These are phyloP conservation scores for Boletus edulis DNA, from an alignment of 768 basidiomycete species.

Conservation along the genomic window DNA sequence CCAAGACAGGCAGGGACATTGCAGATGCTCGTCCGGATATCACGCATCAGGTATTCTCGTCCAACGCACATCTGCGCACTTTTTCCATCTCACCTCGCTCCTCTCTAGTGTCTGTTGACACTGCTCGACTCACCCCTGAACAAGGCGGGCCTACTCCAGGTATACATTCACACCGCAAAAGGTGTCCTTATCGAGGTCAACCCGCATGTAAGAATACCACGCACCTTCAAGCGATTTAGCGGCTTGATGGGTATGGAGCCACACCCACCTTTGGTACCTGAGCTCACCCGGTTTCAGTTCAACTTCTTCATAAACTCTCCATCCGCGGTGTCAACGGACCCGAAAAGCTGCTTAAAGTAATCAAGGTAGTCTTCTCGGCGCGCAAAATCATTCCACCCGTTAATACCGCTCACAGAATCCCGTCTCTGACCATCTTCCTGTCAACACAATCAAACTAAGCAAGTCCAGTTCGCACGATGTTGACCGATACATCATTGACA, in stretches of 20 bases:
- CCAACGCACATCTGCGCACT: not conserved
- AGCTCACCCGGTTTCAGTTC: constrained; percentile 52
- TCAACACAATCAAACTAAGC: constrained; percentile 96
- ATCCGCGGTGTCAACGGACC: constrained; percentile 96
- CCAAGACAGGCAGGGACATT: constrained; percentile 96
- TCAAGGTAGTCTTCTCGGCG: constrained; percentile 61
- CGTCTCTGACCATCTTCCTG: constrained; percentile 88
- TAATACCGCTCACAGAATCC: constrained; percentile 64
- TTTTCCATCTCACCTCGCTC: not conserved
- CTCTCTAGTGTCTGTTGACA: constrained; percentile 84
- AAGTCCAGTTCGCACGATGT: constrained; percentile 32
- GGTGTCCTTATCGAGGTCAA: constrained; percentile 98
- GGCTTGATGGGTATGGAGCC: constrained; percentile 86
- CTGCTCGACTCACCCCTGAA: constrained; percentile 96
- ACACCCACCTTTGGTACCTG: not conserved
- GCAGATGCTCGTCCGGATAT: constrained; percentile 99
- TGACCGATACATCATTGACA: constrained; percentile 2
- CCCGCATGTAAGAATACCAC: constrained; percentile 94
- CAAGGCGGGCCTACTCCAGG: constrained; percentile 94
- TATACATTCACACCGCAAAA: constrained; percentile 97
- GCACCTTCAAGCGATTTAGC: constrained; percentile 98
- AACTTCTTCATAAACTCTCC: constrained; percentile 93
- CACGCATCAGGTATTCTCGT: constrained; percentile 81
- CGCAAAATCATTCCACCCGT: not conserved
- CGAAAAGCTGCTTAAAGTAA: constrained; percentile 94